Evolutionary conservation across 2,329 filamentous ascomycete genomes (phyloP).

Genomic region (Alternaria metachromatica): DNA sequence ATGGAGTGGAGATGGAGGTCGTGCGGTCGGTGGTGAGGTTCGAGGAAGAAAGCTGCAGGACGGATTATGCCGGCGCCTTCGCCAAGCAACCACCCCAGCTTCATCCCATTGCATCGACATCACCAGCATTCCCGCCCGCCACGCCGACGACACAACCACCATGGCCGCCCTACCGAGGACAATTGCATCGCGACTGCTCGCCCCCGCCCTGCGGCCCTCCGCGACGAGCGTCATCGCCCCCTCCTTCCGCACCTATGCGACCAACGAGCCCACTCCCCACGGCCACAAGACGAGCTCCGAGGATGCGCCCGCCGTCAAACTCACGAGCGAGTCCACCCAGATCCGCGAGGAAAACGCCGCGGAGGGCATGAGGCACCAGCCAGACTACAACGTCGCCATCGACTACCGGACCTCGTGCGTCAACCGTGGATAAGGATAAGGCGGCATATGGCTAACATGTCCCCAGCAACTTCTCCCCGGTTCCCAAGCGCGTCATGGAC

Average conservation of each 20-base stretch:
- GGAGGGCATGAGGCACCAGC: conserved; percentile 69
- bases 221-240: conserved; percentile 31
- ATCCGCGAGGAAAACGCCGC: conserved; percentile 59
- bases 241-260: conserved; percentile 42
- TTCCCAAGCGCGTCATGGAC: conserved; percentile 88
- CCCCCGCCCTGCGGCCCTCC: conserved; percentile 39
- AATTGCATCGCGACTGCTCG: conserved; percentile 52
- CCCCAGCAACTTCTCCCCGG: conserved; percentile 82
- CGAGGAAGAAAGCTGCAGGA: conserved; percentile 39
- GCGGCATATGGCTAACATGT: conserved; percentile 28
- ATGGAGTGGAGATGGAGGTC: conserved; percentile 43
- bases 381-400: conserved; percentile 79
- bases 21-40: conserved; percentile 38
- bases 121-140: conserved; percentile 20
- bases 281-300: conserved; percentile 42
- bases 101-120: conserved; percentile 32
- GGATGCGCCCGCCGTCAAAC: conserved; percentile 46
- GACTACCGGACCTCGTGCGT: conserved; percentile 92
- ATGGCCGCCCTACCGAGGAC: conserved; percentile 51
- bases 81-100: conserved; percentile 26
- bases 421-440: not conserved
- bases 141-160: conserved; percentile 28
- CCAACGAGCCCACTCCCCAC: conserved; percentile 26
- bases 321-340: conserved; percentile 54
- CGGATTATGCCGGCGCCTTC: conserved; percentile 32